Evolutionary conservation across 2,329 filamentous ascomycete species (phyloP), one percentile per base, ranked within the genome.

Genomic region (Pseudogymnoascus sp.): DNA sequence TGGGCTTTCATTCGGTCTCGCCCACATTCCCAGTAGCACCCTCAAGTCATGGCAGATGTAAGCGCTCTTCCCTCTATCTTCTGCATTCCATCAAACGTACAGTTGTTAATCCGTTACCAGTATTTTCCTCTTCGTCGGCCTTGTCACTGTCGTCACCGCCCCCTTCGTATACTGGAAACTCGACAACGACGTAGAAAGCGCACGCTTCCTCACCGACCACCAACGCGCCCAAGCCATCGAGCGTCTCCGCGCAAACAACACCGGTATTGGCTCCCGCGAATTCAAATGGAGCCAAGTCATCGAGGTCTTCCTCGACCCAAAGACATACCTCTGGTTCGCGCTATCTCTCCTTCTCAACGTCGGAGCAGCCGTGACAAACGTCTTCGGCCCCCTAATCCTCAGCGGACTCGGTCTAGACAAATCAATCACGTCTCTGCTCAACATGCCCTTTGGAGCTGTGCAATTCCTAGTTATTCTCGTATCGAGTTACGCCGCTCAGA

Each of bases 211-310:
- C 27, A 87, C 77, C 6, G 81, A 87, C 60, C 79, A 84, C 52
- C 89, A 93, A 66, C 83, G 84, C 10, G 71, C 85, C 0, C 78
- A 90, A 42, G 87, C 87, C 0, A 77, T 92, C 27, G 89, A 90
- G 65, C 80, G 89, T 0, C 83, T 93, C 5, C 80, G 88, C 0
- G 79, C 84, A 21, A 93, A 93, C 67, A 85, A 90, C 70, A 89
- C 89, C 64, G 89, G 89, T 0, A 86, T 89, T 13, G 87, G 86
- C 1, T 88, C 84, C 64, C 85, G 85, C 65, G 80, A 88, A 64
- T 89, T 87, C 73, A 88, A 88, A 65, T 78, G 80, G 75, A 79
- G 82, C 21, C 90, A 94, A 65, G 76, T 88, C 1, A 77, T 81
- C 13, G 80, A 84, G 63, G 72, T 75, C 0, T 66, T 77, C 2